These are phyloP conservation scores for Verticillium klebahnii DNA, from an alignment of 2,329 filamentous ascomycete genomes.

Conservation along the genomic window DNA sequence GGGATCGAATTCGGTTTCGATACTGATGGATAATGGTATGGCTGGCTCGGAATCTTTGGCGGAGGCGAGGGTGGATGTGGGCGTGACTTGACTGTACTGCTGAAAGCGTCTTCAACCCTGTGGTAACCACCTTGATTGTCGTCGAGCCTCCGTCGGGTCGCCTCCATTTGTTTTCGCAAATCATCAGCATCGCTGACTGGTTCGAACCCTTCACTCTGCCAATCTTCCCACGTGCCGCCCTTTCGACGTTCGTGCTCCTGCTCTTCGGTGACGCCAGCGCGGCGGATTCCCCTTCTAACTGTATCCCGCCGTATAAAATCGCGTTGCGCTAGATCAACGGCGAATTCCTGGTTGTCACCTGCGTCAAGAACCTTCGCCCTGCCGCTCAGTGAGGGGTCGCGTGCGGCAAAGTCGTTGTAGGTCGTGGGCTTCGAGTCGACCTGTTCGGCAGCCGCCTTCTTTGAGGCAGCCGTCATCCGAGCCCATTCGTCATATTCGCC, in stretches of 20 bases:
- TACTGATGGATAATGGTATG: constrained; percentile 55
- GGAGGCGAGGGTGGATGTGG: constrained; percentile 10
- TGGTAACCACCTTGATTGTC: constrained; percentile 20
- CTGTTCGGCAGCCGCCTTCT: constrained; percentile 16
- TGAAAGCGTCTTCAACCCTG: constrained; percentile 14
- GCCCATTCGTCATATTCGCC: constrained; percentile 65
- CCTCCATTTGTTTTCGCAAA: constrained; percentile 48
- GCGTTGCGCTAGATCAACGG: constrained; percentile 68
- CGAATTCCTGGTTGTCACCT: constrained; percentile 67
- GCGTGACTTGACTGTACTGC: not conserved
- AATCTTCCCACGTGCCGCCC: constrained; percentile 38
- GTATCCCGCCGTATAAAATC: constrained; percentile 67
- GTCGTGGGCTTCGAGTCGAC: constrained; percentile 18
- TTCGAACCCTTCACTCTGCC: constrained; percentile 13
- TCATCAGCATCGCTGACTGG: constrained; percentile 21
- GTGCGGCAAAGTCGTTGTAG: constrained; percentile 45
- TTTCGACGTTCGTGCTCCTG: constrained; percentile 51
- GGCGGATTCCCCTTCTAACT: constrained; percentile 50
- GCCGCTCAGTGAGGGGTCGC: constrained; percentile 58
- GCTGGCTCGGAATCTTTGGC: constrained; percentile 9
- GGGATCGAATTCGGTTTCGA: constrained; percentile 43
- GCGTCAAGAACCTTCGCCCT: constrained; percentile 61
- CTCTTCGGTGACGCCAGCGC: constrained; percentile 51
- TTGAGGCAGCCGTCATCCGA: constrained; percentile 42
- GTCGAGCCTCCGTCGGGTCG: constrained; percentile 43